These are phyloP conservation scores for Pichia norvegensis DNA, from an alignment of 1,139 yeast species.

Conservation along the genomic window DNA sequence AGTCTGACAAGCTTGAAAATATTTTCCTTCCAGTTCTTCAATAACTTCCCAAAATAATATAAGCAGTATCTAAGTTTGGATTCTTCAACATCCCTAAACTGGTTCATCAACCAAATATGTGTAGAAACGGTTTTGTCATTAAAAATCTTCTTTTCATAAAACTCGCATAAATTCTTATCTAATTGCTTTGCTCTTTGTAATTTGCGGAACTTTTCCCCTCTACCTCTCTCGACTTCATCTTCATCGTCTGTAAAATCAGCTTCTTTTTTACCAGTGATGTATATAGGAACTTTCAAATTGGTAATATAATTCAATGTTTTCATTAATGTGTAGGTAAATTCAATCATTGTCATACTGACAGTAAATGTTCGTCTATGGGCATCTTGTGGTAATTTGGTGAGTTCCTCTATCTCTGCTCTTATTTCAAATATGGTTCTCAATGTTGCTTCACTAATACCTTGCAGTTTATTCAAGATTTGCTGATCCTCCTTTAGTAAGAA, in stretches of 20 bases:
- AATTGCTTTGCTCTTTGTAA: slow-evolving; percentile 16
- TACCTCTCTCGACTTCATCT: slow-evolving; percentile 11
- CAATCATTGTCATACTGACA: slow-evolving; percentile 55
- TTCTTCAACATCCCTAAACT: slow-evolving; percentile 56
- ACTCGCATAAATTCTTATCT: slow-evolving; percentile 30
- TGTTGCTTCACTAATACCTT: slow-evolving; percentile 32
- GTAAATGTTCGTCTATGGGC: slow-evolving; percentile 62
- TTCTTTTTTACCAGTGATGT: slow-evolving; percentile 35
- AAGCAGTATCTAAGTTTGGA: slow-evolving; percentile 58
- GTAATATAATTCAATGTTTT: slow-evolving; percentile 64
- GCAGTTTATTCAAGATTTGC: slow-evolving; percentile 41
- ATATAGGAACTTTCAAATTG: slow-evolving; percentile 51
- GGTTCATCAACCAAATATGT: slow-evolving; percentile 31
- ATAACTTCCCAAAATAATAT: slow-evolving; percentile 63
- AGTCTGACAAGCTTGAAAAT: slow-evolving; percentile 59
- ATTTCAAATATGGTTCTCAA: slow-evolving; percentile 48
- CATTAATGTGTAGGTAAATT: slow-evolving; percentile 58
- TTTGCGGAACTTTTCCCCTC: not conserved
- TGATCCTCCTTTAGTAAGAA: slow-evolving; percentile 54
- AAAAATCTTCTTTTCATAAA: slow-evolving; percentile 19
- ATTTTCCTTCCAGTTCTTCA: slow-evolving; percentile 55
- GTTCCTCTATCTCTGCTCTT: slow-evolving; percentile 50
- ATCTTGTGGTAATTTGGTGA: slow-evolving; percentile 55
- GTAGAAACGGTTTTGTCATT: slow-evolving; percentile 24
- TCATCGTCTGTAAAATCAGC: slow-evolving; percentile 19